Percentiles rank a stretch among this genome's conserved stretches.
These are phyloP conservation scores for Tephrocybe sp. DNA, from an alignment of 768 basidiomycete genomes.

Conservation along the genomic window DNA sequence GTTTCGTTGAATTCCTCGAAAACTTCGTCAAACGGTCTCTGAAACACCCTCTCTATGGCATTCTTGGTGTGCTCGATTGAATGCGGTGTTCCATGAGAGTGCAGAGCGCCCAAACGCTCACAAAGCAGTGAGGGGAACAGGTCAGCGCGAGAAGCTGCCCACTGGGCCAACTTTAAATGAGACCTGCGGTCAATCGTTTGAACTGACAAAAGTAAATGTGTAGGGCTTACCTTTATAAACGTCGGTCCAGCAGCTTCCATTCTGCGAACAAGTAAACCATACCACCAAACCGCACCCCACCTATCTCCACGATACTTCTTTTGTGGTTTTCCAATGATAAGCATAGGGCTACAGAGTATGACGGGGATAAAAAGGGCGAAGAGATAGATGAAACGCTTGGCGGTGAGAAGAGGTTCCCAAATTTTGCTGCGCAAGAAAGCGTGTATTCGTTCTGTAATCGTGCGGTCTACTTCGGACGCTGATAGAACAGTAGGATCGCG, in stretches of 20 bases:
- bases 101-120: slow-evolving; percentile 77
- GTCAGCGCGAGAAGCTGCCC: slow-evolving; percentile 95
- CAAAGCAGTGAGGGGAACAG: slow-evolving; percentile 88
- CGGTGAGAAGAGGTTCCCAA: slow-evolving; percentile 85
- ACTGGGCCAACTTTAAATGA: slow-evolving; percentile 79
- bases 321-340: slow-evolving; percentile 63
- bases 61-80: slow-evolving; percentile 72
- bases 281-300: slow-evolving; percentile 99
- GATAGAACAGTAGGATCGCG: slow-evolving; percentile 52
- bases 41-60: slow-evolving; percentile 83
- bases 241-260: slow-evolving; percentile 97
- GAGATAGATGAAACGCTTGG: slow-evolving; percentile 79
- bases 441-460: slow-evolving; percentile 41
- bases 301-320: slow-evolving; percentile 63
- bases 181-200: slow-evolving; percentile 12
- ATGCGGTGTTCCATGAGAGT: slow-evolving; percentile 86
- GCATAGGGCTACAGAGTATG: slow-evolving; percentile 78
- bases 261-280: slow-evolving; percentile 76
- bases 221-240: slow-evolving; percentile 83
- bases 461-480: slow-evolving; percentile 58
- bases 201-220: not conserved
- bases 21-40: slow-evolving; percentile 78
- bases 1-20: slow-evolving; percentile 85
- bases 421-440: slow-evolving; percentile 54
- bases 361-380: slow-evolving; percentile 86